Percentiles rank a stretch among this genome's conserved stretches.
These are phyloP conservation scores for Ustilago xerochloae DNA, from an alignment of 1,284 basidiomycete species.

Conservation along the genomic window DNA sequence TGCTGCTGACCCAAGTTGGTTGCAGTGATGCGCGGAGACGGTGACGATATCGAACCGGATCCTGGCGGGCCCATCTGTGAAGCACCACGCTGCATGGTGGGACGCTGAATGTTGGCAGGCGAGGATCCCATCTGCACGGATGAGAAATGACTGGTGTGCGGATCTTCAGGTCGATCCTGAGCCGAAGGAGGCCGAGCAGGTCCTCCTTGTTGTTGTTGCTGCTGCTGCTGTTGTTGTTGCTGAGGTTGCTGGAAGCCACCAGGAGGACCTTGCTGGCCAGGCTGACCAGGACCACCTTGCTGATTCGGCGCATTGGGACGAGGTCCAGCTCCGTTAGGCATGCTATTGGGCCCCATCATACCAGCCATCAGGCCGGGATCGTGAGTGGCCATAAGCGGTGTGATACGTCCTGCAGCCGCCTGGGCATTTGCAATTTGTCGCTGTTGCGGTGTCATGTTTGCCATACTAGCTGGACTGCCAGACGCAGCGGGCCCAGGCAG, in stretches of 20 bases:
- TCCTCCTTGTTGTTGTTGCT: slow-evolving; percentile 30
- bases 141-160: slow-evolving; percentile 32
- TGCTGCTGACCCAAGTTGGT: slow-evolving; percentile 27
- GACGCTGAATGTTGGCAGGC: slow-evolving; percentile 48
- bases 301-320: slow-evolving; percentile 35
- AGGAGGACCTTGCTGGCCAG: slow-evolving; percentile 18
- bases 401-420: slow-evolving; percentile 46
- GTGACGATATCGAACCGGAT: slow-evolving; percentile 43
- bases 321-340: slow-evolving; percentile 35
- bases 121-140: slow-evolving; percentile 45
- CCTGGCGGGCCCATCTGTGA: slow-evolving; percentile 51
- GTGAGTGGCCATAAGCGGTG: slow-evolving; percentile 59
- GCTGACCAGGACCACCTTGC: slow-evolving; percentile 37
- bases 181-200: slow-evolving; percentile 33
- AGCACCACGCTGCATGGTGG: slow-evolving; percentile 39
- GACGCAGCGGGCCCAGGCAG: slow-evolving; percentile 19
- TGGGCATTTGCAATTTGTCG: slow-evolving; percentile 50
- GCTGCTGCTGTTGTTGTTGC: slow-evolving; percentile 44
- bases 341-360: slow-evolving; percentile 53
- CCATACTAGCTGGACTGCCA: slow-evolving; percentile 44
- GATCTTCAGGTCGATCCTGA: slow-evolving; percentile 35
- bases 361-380: slow-evolving; percentile 59
- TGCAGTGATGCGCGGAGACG: slow-evolving; percentile 42
- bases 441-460: slow-evolving; percentile 48
- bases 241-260: slow-evolving; percentile 31